Percentiles rank a stretch among this genome's conserved stretches.
Evolutionary conservation across 1,284 basidiomycete species (phyloP).

Genomic region (Ganoderma sp.): DNA sequence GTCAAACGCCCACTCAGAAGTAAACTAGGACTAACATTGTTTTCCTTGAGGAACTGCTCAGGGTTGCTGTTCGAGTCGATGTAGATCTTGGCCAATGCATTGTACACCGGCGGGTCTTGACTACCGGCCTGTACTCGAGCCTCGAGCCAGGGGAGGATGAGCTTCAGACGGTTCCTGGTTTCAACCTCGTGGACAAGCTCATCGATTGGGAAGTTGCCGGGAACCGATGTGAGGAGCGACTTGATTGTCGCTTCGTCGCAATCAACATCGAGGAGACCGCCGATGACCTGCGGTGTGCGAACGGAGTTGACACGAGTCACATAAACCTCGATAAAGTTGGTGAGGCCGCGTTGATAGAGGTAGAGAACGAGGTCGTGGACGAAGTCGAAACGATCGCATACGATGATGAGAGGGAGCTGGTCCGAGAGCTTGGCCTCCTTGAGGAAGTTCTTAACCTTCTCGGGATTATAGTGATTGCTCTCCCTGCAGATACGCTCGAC

Average conservation of each 20-base stretch:
- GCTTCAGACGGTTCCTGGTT: conserved; percentile 93
- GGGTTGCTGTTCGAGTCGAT: conserved; percentile 99
- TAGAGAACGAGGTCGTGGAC: conserved; percentile 99
- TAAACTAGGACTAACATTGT: conserved; percentile 70
- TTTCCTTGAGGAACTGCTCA: conserved; percentile 97
- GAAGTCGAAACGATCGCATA: conserved; percentile 99
- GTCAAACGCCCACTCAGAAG: conserved; percentile 7
- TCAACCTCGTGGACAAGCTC: conserved; percentile 98
- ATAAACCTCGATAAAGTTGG: conserved; percentile 99
- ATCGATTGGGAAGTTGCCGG: conserved; percentile 97
- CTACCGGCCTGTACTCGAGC: conserved; percentile 90
- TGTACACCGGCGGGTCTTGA: conserved; percentile 93
- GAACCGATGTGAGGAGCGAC: conserved; percentile 90
- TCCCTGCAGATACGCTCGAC: conserved; percentile 99
- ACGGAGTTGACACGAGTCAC: conserved; percentile 98
- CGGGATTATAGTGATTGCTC: conserved; percentile 97
- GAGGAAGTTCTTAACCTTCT: conserved; percentile 99
- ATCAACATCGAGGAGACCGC: conserved; percentile 96
- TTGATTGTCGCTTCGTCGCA: conserved; percentile 98
- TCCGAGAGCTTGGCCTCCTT: conserved; percentile 97
- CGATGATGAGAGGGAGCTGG: conserved; percentile 98
- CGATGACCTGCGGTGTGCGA: conserved; percentile 97
- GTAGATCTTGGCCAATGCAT: conserved; percentile 97
- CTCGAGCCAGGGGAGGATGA: conserved; percentile 98
- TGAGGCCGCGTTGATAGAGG: conserved; percentile 97